Evolutionary conservation across 2,329 filamentous ascomycete genomes (phyloP).

Genomic region (Alternaria atra): DNA sequence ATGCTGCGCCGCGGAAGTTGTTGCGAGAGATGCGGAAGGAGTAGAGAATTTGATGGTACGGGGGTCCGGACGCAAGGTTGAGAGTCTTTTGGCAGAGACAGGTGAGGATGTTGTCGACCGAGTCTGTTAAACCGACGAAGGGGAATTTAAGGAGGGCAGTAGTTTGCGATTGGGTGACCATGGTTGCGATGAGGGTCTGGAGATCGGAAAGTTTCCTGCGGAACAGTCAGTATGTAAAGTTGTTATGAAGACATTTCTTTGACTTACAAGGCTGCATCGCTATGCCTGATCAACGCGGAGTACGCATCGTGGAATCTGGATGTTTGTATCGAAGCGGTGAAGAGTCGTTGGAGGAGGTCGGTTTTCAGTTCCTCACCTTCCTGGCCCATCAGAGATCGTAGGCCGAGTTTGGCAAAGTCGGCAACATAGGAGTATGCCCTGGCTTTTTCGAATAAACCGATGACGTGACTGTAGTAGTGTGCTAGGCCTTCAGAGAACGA

Average conservation of each 20-base stretch:
- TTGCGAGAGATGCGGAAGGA: conserved; percentile 85
- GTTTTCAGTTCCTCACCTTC: conserved; percentile 47
- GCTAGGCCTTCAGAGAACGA: conserved; percentile 76
- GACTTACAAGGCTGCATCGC: conserved; percentile 69
- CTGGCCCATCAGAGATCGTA: conserved; percentile 52
- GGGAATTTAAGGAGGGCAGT: conserved; percentile 72
- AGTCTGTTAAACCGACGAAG: conserved; percentile 77
- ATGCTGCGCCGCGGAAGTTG: conserved; percentile 82
- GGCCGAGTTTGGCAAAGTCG: conserved; percentile 80
- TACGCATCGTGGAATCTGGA: conserved; percentile 86
- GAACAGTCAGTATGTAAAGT: conserved; percentile 22
- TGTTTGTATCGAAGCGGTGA: conserved; percentile 80
- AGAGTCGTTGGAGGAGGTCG: conserved; percentile 78
- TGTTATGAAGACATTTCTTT: not conserved
- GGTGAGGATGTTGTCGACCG: conserved; percentile 80
- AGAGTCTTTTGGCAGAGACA: conserved; percentile 74
- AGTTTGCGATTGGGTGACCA: conserved; percentile 48
- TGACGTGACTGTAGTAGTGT: conserved; percentile 86
- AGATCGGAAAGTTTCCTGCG: conserved; percentile 72
- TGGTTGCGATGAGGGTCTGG: conserved; percentile 65
- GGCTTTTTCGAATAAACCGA: conserved; percentile 80
- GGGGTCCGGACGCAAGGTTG: conserved; percentile 68
- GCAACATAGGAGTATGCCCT: conserved; percentile 82
- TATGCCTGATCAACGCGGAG: conserved; percentile 76
- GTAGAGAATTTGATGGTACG: conserved; percentile 90